A percentile compares a stretch with the other conserved stretches of the same genome.
Evolutionary conservation across 805 yeast species (phyloP).

Genomic region (Spathaspora gorwiae): DNA sequence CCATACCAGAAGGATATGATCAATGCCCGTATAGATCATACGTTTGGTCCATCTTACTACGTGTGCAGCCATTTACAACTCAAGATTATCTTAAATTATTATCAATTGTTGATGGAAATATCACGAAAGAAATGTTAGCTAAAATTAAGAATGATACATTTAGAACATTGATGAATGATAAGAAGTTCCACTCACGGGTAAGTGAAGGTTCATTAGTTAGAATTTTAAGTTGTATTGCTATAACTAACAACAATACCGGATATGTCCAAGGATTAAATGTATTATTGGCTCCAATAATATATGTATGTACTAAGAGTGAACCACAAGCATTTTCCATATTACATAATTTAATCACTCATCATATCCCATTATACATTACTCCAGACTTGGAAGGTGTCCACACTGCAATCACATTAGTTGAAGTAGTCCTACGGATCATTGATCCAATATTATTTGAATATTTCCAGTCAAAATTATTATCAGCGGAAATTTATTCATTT

Average conservation of each 20-base stretch:
- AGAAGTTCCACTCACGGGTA: constrained; percentile 57
- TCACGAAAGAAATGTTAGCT: constrained; percentile 47
- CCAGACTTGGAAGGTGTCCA: constrained; percentile 80
- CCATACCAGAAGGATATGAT: constrained; percentile 41
- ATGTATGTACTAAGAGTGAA: constrained; percentile 64
- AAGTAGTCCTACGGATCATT: constrained; percentile 60
- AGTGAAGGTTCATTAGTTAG: constrained; percentile 66
- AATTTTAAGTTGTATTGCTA: constrained; percentile 68
- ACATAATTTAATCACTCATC: constrained; percentile 53
- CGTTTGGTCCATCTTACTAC: constrained; percentile 75
- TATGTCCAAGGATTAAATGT: constrained; percentile 95
- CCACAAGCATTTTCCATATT: constrained; percentile 80
- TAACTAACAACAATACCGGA: constrained; percentile 34
- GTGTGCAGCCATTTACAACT: constrained; percentile 57
- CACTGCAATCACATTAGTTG: constrained; percentile 71
- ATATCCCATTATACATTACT: constrained; percentile 74
- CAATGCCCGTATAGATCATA: constrained; percentile 66
- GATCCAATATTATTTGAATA: constrained; percentile 66
- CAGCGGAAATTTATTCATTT: constrained; percentile 84
- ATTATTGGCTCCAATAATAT: constrained; percentile 77
- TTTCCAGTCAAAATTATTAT: constrained; percentile 59
- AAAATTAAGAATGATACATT: constrained; percentile 85
- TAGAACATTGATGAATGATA: constrained; percentile 76
- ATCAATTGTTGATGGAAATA: constrained; percentile 49
- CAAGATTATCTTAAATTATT: constrained; percentile 47